Conservation (phyloP, 768 basidiomycete genomes). For the Butyriboletus loyo region DNA sequence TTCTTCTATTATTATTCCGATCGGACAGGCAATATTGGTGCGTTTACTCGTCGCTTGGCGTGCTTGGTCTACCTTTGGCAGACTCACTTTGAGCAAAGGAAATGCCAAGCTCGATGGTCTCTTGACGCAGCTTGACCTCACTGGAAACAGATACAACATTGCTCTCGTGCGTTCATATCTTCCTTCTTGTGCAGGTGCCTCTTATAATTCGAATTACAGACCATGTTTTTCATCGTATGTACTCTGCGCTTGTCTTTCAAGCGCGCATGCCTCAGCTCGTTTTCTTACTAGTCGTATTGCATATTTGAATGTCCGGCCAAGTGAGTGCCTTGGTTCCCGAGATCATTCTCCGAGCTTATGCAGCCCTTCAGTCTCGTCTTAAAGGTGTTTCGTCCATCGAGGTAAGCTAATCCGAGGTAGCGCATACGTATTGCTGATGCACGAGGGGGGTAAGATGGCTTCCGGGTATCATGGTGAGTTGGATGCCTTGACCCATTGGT, state of each 20-base stretch:
- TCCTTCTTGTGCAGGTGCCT: neutral
- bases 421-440: neutral
- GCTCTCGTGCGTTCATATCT: constrained; percentile 46
- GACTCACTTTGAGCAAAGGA: constrained; percentile 29
- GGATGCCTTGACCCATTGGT: neutral
- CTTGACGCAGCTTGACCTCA: constrained; percentile 49
- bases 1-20: neutral
- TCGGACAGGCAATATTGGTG: constrained; percentile 54
- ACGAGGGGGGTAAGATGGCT: constrained; percentile 46
- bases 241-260: neutral
- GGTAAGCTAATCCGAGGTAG: constrained; percentile 31
- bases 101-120: constrained; percentile 70
- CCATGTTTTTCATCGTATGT: constrained; percentile 68
- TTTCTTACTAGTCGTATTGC: constrained; percentile 25
- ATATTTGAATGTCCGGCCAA: constrained; percentile 68
- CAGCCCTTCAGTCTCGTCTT: constrained; percentile 35
- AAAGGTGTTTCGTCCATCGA: constrained; percentile 63
- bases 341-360: neutral
- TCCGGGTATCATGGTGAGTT: constrained; percentile 57
- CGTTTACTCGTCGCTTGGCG: neutral
- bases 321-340: constrained; percentile 27
- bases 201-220: constrained; percentile 36
- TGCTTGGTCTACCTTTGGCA: neutral
- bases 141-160: constrained; percentile 61
- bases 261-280: neutral